Conservation (phyloP, 768 basidiomycete species). For the Suillus discolor region DNA sequence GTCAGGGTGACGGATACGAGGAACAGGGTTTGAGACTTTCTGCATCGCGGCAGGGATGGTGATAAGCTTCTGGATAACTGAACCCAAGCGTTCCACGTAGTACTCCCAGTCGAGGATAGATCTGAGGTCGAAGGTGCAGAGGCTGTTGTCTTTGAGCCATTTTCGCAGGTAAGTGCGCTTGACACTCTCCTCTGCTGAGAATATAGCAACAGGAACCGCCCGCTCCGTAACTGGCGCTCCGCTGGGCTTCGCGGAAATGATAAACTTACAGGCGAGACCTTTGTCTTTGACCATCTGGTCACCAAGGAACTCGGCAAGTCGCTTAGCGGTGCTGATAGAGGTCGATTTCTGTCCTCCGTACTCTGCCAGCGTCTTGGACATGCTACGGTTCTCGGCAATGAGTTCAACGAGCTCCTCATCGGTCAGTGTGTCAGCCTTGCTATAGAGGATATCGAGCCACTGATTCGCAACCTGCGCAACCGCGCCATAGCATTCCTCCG, state of each 20-base stretch:
- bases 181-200: slow-evolving; percentile 90
- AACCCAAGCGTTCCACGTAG: slow-evolving; percentile 96
- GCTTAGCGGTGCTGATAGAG: slow-evolving; percentile 93
- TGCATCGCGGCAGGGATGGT: slow-evolving; percentile 99
- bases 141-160: slow-evolving; percentile 94
- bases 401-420: slow-evolving; percentile 97
- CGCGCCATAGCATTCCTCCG: slow-evolving; percentile 92
- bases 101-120: slow-evolving; percentile 98
- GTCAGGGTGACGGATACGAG: slow-evolving; percentile 94
- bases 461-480: slow-evolving; percentile 94
- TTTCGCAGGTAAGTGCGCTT: slow-evolving; percentile 90
- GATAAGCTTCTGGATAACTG: slow-evolving; percentile 98
- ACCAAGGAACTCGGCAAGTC: slow-evolving; percentile 95
- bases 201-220: slow-evolving; percentile 96
- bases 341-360: slow-evolving; percentile 98
- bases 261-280: slow-evolving; percentile 97
- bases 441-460: slow-evolving; percentile 96
- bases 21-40: slow-evolving; percentile 94
- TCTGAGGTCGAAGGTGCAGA: slow-evolving; percentile 87
- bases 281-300: slow-evolving; percentile 99
- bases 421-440: slow-evolving; percentile 76
- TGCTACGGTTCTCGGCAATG: slow-evolving; percentile 97
- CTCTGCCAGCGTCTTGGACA: slow-evolving; percentile 95
- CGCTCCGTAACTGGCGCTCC: slow-evolving; percentile 97
- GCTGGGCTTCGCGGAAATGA: slow-evolving; percentile 91